Conservation (phyloP, 2,329 filamentous ascomycete genomes). For the Didymosphaeria variabile region DNA sequence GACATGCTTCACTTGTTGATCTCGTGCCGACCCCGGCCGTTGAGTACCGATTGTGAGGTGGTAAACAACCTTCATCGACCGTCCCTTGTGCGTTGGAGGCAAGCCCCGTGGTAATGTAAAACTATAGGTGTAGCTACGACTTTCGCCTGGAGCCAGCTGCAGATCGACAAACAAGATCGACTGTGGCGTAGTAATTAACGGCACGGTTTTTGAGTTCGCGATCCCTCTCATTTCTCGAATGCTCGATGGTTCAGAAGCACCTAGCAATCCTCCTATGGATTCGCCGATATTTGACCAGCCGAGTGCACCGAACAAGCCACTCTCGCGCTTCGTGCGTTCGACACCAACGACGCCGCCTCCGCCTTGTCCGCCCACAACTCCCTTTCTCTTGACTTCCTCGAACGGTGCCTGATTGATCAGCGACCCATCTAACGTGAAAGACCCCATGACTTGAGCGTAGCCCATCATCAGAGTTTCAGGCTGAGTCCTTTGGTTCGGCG, state of each 20-base stretch:
- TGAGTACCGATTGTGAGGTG: conserved; percentile 92
- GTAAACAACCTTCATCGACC: conserved; percentile 93
- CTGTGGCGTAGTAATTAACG: conserved; percentile 92
- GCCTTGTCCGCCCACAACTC: conserved; percentile 82
- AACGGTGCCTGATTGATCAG: conserved; percentile 89
- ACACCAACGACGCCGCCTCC: conserved; percentile 86
- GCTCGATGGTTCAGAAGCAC: conserved; percentile 85
- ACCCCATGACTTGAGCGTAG: conserved; percentile 91
- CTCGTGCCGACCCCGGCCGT: conserved; percentile 76
- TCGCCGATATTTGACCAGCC: conserved; percentile 90
- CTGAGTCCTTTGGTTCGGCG: conserved; percentile 41
- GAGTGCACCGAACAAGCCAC: conserved; percentile 81
- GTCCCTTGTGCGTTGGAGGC: conserved; percentile 90
- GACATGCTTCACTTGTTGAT: conserved; percentile 84
- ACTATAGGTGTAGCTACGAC: conserved; percentile 83
- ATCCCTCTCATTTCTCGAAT: conserved; percentile 95
- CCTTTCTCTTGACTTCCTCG: conserved; percentile 95
- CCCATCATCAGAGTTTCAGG: conserved; percentile 96
- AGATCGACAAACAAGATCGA: conserved; percentile 96
- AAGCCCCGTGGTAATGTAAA: conserved; percentile 87
- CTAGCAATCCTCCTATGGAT: conserved; percentile 87
- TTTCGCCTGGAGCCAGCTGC: conserved; percentile 86
- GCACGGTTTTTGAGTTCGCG: conserved; percentile 85
- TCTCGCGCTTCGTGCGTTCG: conserved; percentile 76
- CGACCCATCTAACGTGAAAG: conserved; percentile 90